Percentiles rank a stretch among this genome's conserved stretches.
Evolutionary conservation across 1,139 yeast species (phyloP).

Genomic region (Kodamaea ohmeri): DNA sequence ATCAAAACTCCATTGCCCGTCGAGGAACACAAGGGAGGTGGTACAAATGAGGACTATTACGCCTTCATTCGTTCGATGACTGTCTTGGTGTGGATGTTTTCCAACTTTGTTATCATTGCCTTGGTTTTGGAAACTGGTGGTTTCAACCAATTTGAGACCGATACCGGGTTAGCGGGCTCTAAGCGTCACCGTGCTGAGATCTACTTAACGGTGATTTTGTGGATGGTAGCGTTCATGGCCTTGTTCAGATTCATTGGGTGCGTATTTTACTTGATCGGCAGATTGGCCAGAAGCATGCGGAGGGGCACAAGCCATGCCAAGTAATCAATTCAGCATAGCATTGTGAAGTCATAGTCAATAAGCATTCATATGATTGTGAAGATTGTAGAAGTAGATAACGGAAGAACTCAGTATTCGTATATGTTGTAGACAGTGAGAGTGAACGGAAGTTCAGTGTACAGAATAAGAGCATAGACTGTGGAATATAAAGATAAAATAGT

Average conservation of each 20-base stretch:
- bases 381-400: no score
- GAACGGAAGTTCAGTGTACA: no score
- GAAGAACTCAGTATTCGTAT: no score
- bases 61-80: slow-evolving; percentile 80
- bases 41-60: slow-evolving; percentile 62
- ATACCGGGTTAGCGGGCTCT: slow-evolving; percentile 11
- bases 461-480: no score
- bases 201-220: slow-evolving; percentile 68
- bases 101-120: slow-evolving; percentile 70
- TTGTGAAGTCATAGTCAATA: no score
- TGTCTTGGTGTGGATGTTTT: slow-evolving; percentile 74
- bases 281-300: no score
- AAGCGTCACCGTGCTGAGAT: slow-evolving; percentile 34
- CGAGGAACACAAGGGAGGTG: slow-evolving; percentile 33
- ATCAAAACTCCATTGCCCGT: slow-evolving; percentile 44
- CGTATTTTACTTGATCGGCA: slow-evolving; percentile 50
- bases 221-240: slow-evolving; percentile 83
- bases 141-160: slow-evolving; percentile 34
- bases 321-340: no score
- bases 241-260: slow-evolving; percentile 72
- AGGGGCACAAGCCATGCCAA: no score
- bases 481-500: no score
- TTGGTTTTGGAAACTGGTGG: slow-evolving; percentile 73
- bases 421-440: no score
- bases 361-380: no score